Evolutionary conservation across 306 rosid species (phyloP), one percentile per base, ranked within the genome.

Genomic region (Castanopsis chinensis): DNA sequence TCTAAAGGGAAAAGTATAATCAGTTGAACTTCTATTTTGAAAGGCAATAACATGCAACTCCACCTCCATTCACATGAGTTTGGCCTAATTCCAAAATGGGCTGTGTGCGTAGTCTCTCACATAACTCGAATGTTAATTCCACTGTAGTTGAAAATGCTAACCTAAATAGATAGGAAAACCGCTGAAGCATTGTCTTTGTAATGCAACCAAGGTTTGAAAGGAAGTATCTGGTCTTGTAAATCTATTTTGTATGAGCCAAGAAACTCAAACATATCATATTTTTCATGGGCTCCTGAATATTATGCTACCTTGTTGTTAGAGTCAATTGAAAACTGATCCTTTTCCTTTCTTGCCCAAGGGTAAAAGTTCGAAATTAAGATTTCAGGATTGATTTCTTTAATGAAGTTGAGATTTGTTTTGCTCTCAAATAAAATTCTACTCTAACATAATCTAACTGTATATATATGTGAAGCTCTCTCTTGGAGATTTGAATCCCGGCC

Each of bases 381-480:
- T 54, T n/a, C 10, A 20, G 8, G 10, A 55, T 23, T 18, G 59
- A 55, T 18, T 55, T 55, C 11, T 55, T 18, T 18, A 18, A 55
- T 0, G 0, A 1, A 13, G 19, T 53, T 53, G 57, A 53, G 17
- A 53, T 53, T 37, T 37, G 7, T 37, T 35, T 37, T 37, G 10
- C 45, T 37, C 45, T 37, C 8, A 37, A 2, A 37, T 37, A 37
- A 0, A 37, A 37, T 37, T 7, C 0, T 7, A 37, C 10, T 7
- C 2, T 37, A 37, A 37, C 10, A 0, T 37, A 37, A 37, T 37
- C 11, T 37, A 37, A 37, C 3, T 0, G 11, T 37, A 37, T 37
- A 37, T 37, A 0, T 37, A 37, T 37, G 10, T 37, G 3, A 7
- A 37, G 0, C 45, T 37, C 0, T 0, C 0, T 7, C 3, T 0